A percentile compares a stretch with the other conserved stretches of the same genome.
phyloP scores from a whole-genome alignment of 2,329 filamentous ascomycete genomes.

The Aspergillus fischeri region DNA sequence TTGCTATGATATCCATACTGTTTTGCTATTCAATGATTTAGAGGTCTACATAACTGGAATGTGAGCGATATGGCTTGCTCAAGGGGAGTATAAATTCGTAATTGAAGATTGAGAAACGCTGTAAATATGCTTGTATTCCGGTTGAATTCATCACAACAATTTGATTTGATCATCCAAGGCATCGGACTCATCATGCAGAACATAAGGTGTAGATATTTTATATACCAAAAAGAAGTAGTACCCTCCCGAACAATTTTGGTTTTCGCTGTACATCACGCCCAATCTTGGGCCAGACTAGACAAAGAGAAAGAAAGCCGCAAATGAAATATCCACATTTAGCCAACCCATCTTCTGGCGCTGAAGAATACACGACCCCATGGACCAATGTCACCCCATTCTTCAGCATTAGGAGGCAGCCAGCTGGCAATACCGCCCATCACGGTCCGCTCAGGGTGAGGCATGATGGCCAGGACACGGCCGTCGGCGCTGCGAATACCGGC shows the following conservation, averaged over 20 bases:
- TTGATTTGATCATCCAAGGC: not conserved
- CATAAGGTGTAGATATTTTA: not conserved
- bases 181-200: not conserved
- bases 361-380: slow-evolving; percentile 85
- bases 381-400: slow-evolving; percentile 73
- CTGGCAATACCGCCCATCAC: slow-evolving; percentile 74
- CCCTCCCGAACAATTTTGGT: not conserved
- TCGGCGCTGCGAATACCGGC: slow-evolving; percentile 73
- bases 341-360: slow-evolving; percentile 85
- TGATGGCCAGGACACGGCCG: slow-evolving; percentile 78
- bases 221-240: not conserved
- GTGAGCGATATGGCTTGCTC: not conserved
- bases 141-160: not conserved
- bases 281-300: not conserved
- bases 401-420: slow-evolving; percentile 62
- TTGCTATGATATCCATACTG: not conserved
- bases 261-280: not conserved
- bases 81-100: not conserved
- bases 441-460: slow-evolving; percentile 93
- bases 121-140: not conserved
- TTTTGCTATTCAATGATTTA: not conserved
- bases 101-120: not conserved
- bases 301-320: not conserved
- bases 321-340: slow-evolving; percentile 36
- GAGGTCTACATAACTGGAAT: not conserved